Percentiles rank a stretch among this genome's conserved stretches.
Conservation (phyloP, 805 yeast genomes). For the Nakazawaea sp. region DNA sequence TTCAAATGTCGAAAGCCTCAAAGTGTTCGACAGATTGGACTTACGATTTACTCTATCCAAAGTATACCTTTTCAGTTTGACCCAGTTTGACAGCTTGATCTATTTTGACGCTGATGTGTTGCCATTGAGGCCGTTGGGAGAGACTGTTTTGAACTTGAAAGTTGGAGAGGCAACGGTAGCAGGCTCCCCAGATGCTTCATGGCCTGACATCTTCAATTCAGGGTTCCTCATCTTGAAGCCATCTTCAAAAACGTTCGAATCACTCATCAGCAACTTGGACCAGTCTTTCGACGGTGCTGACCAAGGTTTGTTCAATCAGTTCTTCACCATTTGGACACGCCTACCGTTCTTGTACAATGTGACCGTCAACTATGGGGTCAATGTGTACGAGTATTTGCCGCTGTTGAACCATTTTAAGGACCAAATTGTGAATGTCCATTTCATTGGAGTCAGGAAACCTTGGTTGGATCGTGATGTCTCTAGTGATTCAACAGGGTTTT, state of each 20-base stretch:
- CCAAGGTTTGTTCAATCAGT: slow-evolving; percentile 82
- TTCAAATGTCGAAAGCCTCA: background rate
- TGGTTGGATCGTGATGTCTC: slow-evolving; percentile 29
- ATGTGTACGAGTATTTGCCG: slow-evolving; percentile 26
- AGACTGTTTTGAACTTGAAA: slow-evolving; percentile 17
- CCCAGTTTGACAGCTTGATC: slow-evolving; percentile 36
- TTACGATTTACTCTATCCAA: slow-evolving; percentile 40
- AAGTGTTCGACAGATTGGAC: slow-evolving; percentile 22
- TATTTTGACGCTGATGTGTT: slow-evolving; percentile 64
- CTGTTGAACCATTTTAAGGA: slow-evolving; percentile 21
- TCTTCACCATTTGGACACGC: slow-evolving; percentile 40
- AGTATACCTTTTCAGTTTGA: slow-evolving; percentile 44
- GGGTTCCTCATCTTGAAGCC: slow-evolving; percentile 61
- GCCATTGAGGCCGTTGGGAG: slow-evolving; percentile 29
- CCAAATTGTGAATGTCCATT: slow-evolving; percentile 51
- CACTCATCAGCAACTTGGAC: slow-evolving; percentile 26
- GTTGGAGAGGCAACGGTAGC: slow-evolving; percentile 17
- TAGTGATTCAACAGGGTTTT: slow-evolving; percentile 15
- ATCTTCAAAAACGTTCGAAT: slow-evolving; percentile 29
- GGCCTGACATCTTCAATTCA: slow-evolving; percentile 87
- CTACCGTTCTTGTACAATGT: slow-evolving; percentile 83
- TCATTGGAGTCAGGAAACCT: slow-evolving; percentile 59
- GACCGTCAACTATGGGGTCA: slow-evolving; percentile 33
- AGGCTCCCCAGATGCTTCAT: slow-evolving; percentile 80
- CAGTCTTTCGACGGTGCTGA: slow-evolving; percentile 83